Evolutionary conservation across 2,329 filamentous ascomycete genomes (phyloP), one percentile per base, ranked within the genome.

Genomic region (Ustulina deusta): DNA sequence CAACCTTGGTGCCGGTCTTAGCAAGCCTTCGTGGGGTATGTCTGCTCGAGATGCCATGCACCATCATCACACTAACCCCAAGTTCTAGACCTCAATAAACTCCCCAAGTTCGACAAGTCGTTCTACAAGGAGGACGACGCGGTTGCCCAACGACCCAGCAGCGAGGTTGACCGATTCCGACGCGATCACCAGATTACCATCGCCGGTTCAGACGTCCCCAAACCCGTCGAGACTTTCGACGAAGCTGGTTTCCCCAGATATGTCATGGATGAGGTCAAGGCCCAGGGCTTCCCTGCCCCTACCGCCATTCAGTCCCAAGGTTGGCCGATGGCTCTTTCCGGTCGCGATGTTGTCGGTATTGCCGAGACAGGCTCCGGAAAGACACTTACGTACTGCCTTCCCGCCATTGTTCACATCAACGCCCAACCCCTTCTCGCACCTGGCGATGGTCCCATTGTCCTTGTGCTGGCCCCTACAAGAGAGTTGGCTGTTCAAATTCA

Each of bases 301-400:
- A 99, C 96, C 48, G 91, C 96, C 71, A 98, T 99, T 81, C 96
- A 99, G 83, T 97, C 95, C 20, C 96, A 98, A 81, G 96, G 96
- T 71, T 98, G 96, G 96, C 96, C 96, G 71, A 98, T 98, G 96
- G 94, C 96, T 78, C 90, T 99, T 59, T 97, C 95, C 74, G 96
- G 96, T 84, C 95, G 96, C 75, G 96, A 99, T 80, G 95, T 98
- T 69, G 95, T 98, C 77, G 96, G 96, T 90, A 97, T 99, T 84
- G 96, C 96, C 77, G 96, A 99, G 87, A 99, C 96, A 67, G 96
- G 96, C 81, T 99, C 96, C 72, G 96, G 96, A 87, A 99, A 99
- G 91, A 99, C 96, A 4, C 87, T 99, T 73, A 97, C 94, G 61
- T 99, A 99, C 86, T 98, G 95, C 83, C 89, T 99, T 74, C 96